Conservation (phyloP, 106 monocot genomes). For the Acanthochlamys bracteata region DNA sequence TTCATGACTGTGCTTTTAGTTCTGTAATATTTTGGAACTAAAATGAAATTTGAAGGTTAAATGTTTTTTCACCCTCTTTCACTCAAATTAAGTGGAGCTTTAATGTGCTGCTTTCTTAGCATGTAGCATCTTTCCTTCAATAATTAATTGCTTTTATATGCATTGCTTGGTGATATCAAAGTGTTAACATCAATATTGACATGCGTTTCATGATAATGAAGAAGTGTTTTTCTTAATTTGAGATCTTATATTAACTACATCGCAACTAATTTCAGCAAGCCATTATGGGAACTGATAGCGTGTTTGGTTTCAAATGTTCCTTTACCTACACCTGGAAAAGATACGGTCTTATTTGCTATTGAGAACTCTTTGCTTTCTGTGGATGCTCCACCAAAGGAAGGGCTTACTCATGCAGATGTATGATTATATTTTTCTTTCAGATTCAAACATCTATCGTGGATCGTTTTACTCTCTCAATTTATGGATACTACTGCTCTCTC, state of each 20-base stretch:
- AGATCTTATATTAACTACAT: constrained; percentile 1
- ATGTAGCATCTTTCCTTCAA: too few relatives aligned
- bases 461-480: too few relatives aligned
- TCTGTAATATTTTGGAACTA: too few relatives aligned
- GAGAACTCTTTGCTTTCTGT: constrained; percentile 84
- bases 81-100: too few relatives aligned
- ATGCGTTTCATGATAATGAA: background rate
- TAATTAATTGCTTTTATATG: too few relatives aligned
- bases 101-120: too few relatives aligned
- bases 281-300: constrained; percentile 83
- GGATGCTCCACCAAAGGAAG: constrained; percentile 81
- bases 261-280: constrained; percentile 55
- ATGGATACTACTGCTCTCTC: constrained; percentile 3
- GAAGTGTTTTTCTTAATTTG: background rate
- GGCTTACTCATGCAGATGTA: constrained; percentile 98
- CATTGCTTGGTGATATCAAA: too few relatives aligned
- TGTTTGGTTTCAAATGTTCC: constrained; percentile 82
- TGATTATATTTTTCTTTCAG: constrained; percentile 8
- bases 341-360: constrained; percentile 75
- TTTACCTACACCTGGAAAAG: constrained; percentile 83
- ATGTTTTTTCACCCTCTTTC: too few relatives aligned
- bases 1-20: too few relatives aligned
- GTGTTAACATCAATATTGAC: too few relatives aligned
- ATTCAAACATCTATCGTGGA: too few relatives aligned
- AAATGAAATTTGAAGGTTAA: too few relatives aligned